Evolutionary conservation across 345 rosid species (phyloP).

Genomic region (Gossypium rotundifolium): DNA sequence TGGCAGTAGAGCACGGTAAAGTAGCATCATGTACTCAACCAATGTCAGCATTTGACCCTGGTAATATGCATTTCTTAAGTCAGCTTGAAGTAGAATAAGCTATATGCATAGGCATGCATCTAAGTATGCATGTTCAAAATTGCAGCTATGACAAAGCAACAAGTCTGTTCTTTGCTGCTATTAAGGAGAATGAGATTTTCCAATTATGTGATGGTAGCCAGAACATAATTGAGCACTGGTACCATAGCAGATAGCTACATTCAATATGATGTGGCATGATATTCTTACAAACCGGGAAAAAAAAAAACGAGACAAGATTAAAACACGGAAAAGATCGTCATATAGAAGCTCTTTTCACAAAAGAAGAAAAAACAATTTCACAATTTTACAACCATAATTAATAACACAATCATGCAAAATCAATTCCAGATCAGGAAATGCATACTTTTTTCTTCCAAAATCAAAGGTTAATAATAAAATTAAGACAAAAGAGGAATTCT

Average conservation of each 20-base stretch:
- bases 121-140: background rate
- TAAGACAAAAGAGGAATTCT: background rate
- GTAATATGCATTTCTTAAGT: slow-evolving; percentile 7
- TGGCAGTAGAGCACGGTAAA: slow-evolving; percentile 73
- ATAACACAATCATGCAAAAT: background rate
- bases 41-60: slow-evolving; percentile 78
- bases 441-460: background rate
- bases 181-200: background rate
- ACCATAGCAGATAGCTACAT: background rate
- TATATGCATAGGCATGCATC: background rate
- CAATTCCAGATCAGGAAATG: background rate
- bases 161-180: background rate
- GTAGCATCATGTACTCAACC: slow-evolving; percentile 64
- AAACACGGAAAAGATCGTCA: background rate
- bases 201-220: background rate
- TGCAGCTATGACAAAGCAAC: background rate
- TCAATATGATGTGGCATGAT: background rate
- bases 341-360: background rate
- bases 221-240: background rate
- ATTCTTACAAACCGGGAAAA: no score
- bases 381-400: background rate
- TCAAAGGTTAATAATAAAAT: background rate
- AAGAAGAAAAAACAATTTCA: background rate
- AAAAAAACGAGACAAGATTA: background rate
- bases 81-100: slow-evolving; percentile 3